Conservation (phyloP, 1,284 basidiomycete species). For the Puccinia polysora region DNA sequence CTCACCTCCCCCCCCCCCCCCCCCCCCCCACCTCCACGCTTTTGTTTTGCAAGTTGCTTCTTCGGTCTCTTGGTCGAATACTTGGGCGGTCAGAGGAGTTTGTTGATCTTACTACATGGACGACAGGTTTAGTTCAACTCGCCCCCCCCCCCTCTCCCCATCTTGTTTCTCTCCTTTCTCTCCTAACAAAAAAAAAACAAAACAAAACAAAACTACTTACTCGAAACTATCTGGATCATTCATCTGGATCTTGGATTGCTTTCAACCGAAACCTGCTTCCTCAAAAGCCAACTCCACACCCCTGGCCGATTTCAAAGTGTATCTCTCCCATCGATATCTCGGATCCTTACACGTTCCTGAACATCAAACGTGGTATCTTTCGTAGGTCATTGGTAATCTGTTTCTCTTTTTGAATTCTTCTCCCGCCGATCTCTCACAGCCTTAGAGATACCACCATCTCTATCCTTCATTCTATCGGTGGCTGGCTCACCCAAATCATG, state of each 20-base stretch:
- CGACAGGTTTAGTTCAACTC: conserved; percentile 73
- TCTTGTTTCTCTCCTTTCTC: conserved; percentile 56
- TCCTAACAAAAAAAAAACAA: background rate
- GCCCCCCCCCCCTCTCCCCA: conserved; percentile 74
- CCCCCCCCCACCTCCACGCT: conserved; percentile 58
- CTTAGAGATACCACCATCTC: too few relatives aligned
- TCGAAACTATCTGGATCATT: background rate
- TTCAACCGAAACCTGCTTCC: background rate
- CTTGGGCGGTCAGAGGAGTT: conserved; percentile 84
- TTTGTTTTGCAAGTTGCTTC: conserved; percentile 8
- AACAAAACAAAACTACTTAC: background rate
- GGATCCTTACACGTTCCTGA: conserved; percentile 76
- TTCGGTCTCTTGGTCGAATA: conserved; percentile 55
- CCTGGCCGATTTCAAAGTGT: conserved; percentile 35
- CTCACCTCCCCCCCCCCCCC: conserved; percentile 44
- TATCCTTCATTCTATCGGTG: too few relatives aligned
- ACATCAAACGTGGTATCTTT: conserved; percentile 86
- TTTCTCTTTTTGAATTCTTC: background rate
- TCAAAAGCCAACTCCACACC: conserved; percentile 25
- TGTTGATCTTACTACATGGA: conserved; percentile 85
- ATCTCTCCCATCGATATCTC: conserved; percentile 49
- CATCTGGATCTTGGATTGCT: conserved; percentile 64
- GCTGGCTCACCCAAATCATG: too few relatives aligned
- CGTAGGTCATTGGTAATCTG: conserved; percentile 69
- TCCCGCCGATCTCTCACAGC: too few relatives aligned